Percentiles rank a stretch among this genome's conserved stretches.
phyloP scores from a whole-genome alignment of 805 yeast species.

The Pachysolen tannophilus region DNA sequence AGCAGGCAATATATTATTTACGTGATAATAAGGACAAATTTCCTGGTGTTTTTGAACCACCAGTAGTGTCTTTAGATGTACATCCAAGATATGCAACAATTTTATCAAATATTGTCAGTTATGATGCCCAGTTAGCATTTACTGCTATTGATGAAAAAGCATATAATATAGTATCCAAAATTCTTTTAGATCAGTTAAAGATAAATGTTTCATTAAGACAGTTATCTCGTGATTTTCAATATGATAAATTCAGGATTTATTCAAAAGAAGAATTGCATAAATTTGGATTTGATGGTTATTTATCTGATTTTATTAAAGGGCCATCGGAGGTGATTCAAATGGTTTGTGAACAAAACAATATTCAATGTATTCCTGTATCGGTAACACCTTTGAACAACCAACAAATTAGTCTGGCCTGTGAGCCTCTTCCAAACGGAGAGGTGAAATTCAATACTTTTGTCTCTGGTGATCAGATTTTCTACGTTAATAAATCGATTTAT shows the following conservation, averaged over 20 bases:
- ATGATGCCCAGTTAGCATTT: slow-evolving; percentile 49
- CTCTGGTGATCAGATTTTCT: slow-evolving; percentile 47
- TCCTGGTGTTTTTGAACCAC: slow-evolving; percentile 59
- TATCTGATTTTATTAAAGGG: slow-evolving; percentile 65
- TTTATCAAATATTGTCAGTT: slow-evolving; percentile 49
- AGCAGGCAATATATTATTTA: slow-evolving; percentile 33
- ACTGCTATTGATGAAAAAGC: slow-evolving; percentile 48
- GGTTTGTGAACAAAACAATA: slow-evolving; percentile 48
- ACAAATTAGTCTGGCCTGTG: slow-evolving; percentile 27
- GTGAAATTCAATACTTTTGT: slow-evolving; percentile 48
- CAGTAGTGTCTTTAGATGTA: slow-evolving; percentile 55
- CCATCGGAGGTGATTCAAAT: slow-evolving; percentile 64
- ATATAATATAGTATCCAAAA: slow-evolving; percentile 35
- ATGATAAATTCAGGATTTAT: slow-evolving; percentile 11
- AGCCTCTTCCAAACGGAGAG: slow-evolving; percentile 29
- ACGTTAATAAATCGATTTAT: slow-evolving; percentile 50
- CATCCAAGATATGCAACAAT: slow-evolving; percentile 40
- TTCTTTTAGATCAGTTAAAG: slow-evolving; percentile 29
- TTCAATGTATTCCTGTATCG: slow-evolving; percentile 58
- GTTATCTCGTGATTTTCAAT: slow-evolving; percentile 11
- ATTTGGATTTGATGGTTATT: slow-evolving; percentile 74
- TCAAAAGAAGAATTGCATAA: slow-evolving; percentile 25
- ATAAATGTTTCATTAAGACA: slow-evolving; percentile 54
- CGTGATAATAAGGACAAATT: slow-evolving; percentile 30
- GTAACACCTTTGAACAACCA: slow-evolving; percentile 31